Evolutionary conservation across 2,329 filamentous ascomycete species (phyloP), one percentile per base, ranked within the genome.

Genomic region (Penicillium sclerotigenum): DNA sequence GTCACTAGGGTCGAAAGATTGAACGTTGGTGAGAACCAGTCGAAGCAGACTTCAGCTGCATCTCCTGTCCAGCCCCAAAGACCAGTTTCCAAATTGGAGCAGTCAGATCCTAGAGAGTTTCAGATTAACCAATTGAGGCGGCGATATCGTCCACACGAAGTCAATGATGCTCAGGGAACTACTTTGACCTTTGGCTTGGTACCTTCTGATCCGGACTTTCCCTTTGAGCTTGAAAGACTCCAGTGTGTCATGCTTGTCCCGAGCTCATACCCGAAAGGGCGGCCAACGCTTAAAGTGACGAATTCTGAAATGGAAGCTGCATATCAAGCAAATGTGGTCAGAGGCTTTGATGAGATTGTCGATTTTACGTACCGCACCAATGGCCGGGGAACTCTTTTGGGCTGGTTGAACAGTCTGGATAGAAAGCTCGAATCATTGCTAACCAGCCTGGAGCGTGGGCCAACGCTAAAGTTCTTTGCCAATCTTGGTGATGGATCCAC

Each of bases 131-230:
- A 94, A 76, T 75, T 93, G 58, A 81, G 84, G 65, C 83, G 84
- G 60, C 83, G 90, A 33, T 93, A 85, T 71, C 74, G 73, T 52
- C 81, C 82, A 13, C 71, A 74, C 46, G 79, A 83, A 60, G 70
- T 69, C 42, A 68, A 73, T 31, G 70, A 73, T 58, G 66, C 81
- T 57, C 80, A 82, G 47, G 79, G 78, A 3, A 84, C 83, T 0
- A 79, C 82, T 16, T 73, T 92, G 37, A 74, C 78, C 10, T 89
- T 93, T 71, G 83, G 79, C 49, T 75, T 94, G 59, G 75, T 75
- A 13, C 90, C 90, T 5, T 91, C 89, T 6, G 90, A 94, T 68
- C 90, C 90, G 0, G 90, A 94, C 67, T 93, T 94, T 65, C 88
- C 90, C 0, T 93, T 90, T 71, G 88, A 91, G 59, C 77, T 93